phyloP scores from a whole-genome alignment of 495 filamentous ascomycete species.

The Xylaria cubensis region DNA sequence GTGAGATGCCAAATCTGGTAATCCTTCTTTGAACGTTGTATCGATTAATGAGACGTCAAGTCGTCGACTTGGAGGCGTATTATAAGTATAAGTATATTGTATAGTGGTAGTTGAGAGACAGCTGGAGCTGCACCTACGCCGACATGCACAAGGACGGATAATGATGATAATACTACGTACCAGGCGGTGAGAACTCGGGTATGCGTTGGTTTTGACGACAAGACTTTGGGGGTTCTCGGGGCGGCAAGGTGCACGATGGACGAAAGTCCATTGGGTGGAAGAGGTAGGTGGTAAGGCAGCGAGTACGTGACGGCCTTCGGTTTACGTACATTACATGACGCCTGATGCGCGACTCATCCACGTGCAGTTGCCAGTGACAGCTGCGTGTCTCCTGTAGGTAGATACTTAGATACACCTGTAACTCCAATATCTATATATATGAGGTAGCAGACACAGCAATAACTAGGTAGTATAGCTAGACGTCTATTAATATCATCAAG shows the following conservation, averaged over 20 bases:
- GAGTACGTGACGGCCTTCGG: not conserved
- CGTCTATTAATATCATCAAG: not conserved
- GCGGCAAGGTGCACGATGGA: slow-evolving; percentile 15
- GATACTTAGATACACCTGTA: slow-evolving; percentile 5
- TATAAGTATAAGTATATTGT: not conserved
- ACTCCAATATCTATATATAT: not conserved
- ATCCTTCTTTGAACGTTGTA: not conserved
- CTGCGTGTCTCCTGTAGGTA: not conserved
- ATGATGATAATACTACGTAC: not conserved
- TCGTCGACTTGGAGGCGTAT: not conserved
- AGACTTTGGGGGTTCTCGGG: not conserved
- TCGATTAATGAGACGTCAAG: not conserved
- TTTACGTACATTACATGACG: slow-evolving; percentile 13
- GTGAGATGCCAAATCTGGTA: slow-evolving; percentile 17
- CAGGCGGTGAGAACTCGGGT: slow-evolving; percentile 14
- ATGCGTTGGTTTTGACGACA: not conserved
- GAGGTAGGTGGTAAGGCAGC: slow-evolving; percentile 12
- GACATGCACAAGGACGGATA: not conserved
- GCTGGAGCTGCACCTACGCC: not conserved
- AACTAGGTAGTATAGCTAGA: not conserved
- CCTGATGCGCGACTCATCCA: slow-evolving; percentile 15
- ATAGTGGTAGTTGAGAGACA: not conserved
- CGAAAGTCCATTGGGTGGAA: not conserved
- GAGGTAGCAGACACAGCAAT: not conserved
- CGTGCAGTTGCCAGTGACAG: slow-evolving; percentile 14